phyloP scores from a whole-genome alignment of 352 stramenopile species.

The Globisporangium uncinulatum region DNA sequence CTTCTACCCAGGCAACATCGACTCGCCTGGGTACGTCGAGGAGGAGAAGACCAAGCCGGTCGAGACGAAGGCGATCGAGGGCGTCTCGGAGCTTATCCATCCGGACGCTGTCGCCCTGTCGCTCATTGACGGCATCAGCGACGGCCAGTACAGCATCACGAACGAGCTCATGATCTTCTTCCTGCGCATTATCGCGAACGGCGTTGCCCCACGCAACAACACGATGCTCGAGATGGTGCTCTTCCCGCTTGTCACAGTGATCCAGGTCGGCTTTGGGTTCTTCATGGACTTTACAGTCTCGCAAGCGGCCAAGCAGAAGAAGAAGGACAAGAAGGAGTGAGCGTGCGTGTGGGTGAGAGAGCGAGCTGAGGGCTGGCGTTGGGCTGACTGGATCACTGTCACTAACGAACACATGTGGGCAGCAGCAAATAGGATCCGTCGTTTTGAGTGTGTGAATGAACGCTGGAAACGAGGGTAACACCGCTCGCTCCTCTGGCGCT shows the following conservation, averaged over 20 bases:
- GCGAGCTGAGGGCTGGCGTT: too few species aligned
- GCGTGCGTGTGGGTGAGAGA: too few species aligned
- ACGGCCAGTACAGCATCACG: constrained; percentile 75
- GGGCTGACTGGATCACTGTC: too few species aligned
- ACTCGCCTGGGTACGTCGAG: constrained; percentile 66
- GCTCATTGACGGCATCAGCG: constrained; percentile 54
- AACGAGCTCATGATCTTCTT: constrained; percentile 77
- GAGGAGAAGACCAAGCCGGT: constrained; percentile 72
- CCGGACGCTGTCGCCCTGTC: constrained; percentile 62
- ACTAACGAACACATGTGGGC: too few species aligned
- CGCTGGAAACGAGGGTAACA: too few species aligned
- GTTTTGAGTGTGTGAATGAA: too few species aligned
- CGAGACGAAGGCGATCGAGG: constrained; percentile 75
- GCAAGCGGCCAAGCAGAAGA: constrained; percentile 40
- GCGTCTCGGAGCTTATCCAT: constrained; percentile 33
- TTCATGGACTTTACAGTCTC: constrained; percentile 81
- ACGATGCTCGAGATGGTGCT: constrained; percentile 64
- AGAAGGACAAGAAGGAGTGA: constrained; percentile 56
- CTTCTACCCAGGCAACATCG: constrained; percentile 83
- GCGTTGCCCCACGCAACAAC: constrained; percentile 67
- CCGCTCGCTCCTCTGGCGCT: too few species aligned
- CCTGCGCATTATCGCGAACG: constrained; percentile 66
- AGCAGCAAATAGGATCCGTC: too few species aligned
- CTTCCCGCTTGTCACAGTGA: constrained; percentile 49
- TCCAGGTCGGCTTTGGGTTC: constrained; percentile 69